These are phyloP conservation scores for Phialophora macrospora DNA, from an alignment of 2,329 filamentous ascomycete genomes.

Conservation along the genomic window DNA sequence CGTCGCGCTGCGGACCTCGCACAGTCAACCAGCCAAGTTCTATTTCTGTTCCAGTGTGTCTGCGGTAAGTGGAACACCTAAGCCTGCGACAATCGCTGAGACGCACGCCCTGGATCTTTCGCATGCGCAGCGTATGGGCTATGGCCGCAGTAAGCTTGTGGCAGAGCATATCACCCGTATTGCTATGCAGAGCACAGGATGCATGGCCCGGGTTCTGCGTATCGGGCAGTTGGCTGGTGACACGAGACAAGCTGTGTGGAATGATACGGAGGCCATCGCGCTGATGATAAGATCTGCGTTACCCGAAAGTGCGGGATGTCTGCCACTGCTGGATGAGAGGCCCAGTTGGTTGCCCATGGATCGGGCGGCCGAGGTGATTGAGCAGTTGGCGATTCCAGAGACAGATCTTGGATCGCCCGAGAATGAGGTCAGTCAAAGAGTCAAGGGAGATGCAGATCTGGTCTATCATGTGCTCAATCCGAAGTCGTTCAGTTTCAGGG, in stretches of 20 bases:
- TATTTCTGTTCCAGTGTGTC: conserved; percentile 58
- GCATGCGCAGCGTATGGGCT: conserved; percentile 54
- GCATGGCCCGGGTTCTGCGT: conserved; percentile 49
- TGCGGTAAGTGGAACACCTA: conserved; percentile 46
- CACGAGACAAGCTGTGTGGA: conserved; percentile 55
- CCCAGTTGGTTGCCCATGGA: conserved; percentile 53
- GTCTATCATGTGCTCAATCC: conserved; percentile 59
- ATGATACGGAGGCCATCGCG: conserved; percentile 58
- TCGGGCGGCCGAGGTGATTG: conserved; percentile 45
- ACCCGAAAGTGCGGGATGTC: conserved; percentile 46
- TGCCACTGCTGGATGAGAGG: conserved; percentile 54
- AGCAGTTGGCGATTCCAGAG: conserved; percentile 36
- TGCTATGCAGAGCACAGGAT: conserved; percentile 37
- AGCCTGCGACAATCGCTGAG: conserved; percentile 30
- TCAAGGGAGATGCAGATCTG: conserved; percentile 42
- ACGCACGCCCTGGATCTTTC: conserved; percentile 19
- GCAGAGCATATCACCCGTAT: conserved; percentile 57
- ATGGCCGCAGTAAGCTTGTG: conserved; percentile 63
- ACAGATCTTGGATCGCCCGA: background rate
- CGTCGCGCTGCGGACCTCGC: conserved; percentile 36
- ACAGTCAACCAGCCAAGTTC: conserved; percentile 41
- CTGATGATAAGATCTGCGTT: conserved; percentile 49
- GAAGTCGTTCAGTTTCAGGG: conserved; percentile 51
- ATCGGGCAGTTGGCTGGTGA: conserved; percentile 60
- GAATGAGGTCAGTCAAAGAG: background rate